Base-by-base conservation (phyloP, 208 protist species). In the Leptomonas pyrrhocoris region DNA sequence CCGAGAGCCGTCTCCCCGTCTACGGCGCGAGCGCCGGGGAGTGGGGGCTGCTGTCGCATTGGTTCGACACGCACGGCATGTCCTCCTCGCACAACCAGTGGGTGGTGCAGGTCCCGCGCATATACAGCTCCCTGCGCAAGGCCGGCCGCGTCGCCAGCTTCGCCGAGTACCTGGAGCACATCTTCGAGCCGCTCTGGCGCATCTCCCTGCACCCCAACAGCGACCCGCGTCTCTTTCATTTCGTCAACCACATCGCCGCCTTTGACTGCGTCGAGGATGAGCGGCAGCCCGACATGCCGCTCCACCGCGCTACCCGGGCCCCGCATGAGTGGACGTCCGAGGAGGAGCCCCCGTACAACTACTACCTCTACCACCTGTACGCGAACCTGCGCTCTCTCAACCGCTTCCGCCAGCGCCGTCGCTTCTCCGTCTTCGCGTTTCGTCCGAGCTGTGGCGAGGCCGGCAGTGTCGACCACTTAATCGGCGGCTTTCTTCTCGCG, bases 211-310 rank as follows among this genome's bases (percentile, higher is more conserved):
- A 99, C 79, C 98, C 99, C 7, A 83, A 69, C 36, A 90, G 86
- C 48, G 85, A 99, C 78, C 98, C 98, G 1, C 86, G 98, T 13
- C 81, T 99, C 11, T 93, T 98, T 68, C 81, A 97, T 69, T 99
- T 99, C 65, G 81, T 99, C 25, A 92, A 98, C 70, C 95, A 99
- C 74, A 96, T 99, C 19, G 88, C 87, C 61, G 98, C 95, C 43
- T 99, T 99, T 71, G 99, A 99, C 87, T 98, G 85, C 69, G 98
- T 99, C 1, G 98, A 99, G 67, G 97, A 99, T 81, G 98, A 99
- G 79, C 74, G 79, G n/a, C 73, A 82, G 31, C 79, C 73, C 15
- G 90, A 95, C 56, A 67, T 76, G n/a, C 87, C 87, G 13, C 74
- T 93, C 15, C 53, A 80, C 57, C 75, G 79, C 21, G 81, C 84